Conservation (phyloP, 2,329 filamentous ascomycete species). For the Pseudocercospora musae region DNA sequence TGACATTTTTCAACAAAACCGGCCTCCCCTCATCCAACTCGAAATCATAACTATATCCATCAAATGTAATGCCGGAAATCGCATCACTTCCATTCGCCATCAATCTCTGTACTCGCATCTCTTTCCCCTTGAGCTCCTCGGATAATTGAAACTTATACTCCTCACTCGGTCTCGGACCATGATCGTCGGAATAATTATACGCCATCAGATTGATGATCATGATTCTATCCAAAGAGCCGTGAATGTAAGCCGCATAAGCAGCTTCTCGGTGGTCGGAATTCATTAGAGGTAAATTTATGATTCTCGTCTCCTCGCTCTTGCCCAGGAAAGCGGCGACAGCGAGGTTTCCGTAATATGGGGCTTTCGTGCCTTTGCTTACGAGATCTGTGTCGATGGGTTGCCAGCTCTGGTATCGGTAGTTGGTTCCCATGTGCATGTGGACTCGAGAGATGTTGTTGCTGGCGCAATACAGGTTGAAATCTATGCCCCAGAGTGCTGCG, state of each 20-base stretch:
- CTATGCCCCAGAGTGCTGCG: constrained; percentile 62
- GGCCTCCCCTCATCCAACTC: constrained; percentile 56
- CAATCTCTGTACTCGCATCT: constrained; percentile 48
- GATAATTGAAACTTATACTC: constrained; percentile 46
- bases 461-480: constrained; percentile 60
- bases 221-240: constrained; percentile 44
- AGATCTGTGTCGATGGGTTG: constrained; percentile 55
- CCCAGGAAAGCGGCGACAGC: constrained; percentile 57
- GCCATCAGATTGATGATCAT: constrained; percentile 57
- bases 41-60: constrained; percentile 60
- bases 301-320: constrained; percentile 33
- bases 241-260: constrained; percentile 56
- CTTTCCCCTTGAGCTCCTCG: constrained; percentile 22
- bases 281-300: constrained; percentile 51
- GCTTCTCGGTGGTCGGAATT: constrained; percentile 39
- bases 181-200: constrained; percentile 49
- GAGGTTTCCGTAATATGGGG: constrained; percentile 63
- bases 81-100: constrained; percentile 63
- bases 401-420: constrained; percentile 61
- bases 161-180: constrained; percentile 31
- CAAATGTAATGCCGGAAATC: constrained; percentile 59
- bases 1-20: constrained; percentile 55
- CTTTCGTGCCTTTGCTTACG: constrained; percentile 55
- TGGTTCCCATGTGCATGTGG: constrained; percentile 63
- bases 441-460: constrained; percentile 55